Percentiles rank a stretch among this genome's conserved stretches.
These are phyloP conservation scores for Neofusicoccum kwambonambiense DNA, from an alignment of 2,329 filamentous ascomycete genomes.

Conservation along the genomic window DNA sequence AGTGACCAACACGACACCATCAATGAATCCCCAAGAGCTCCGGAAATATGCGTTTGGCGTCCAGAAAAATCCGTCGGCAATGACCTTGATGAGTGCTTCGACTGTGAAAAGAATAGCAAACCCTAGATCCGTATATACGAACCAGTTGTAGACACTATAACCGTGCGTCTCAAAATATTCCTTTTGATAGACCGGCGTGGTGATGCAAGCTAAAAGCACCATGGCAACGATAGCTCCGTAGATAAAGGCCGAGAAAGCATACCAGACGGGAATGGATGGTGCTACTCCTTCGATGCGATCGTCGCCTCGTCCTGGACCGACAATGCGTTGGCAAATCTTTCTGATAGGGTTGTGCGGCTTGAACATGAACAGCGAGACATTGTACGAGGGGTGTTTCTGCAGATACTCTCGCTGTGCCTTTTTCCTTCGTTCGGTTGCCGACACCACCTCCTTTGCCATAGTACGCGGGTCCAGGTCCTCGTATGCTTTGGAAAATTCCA, in stretches of 20 bases:
- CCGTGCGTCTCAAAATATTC: conserved; percentile 68
- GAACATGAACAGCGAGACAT: conserved; percentile 88
- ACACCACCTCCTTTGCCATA: conserved; percentile 88
- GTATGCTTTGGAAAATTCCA: conserved; percentile 68
- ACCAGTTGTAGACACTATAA: conserved; percentile 76
- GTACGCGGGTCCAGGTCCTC: conserved; percentile 79
- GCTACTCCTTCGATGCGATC: conserved; percentile 87
- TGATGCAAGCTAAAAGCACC: conserved; percentile 94
- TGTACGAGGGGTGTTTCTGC: conserved; percentile 82
- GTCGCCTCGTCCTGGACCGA: conserved; percentile 83
- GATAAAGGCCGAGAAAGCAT: conserved; percentile 87
- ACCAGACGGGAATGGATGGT: conserved; percentile 88
- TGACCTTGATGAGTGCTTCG: conserved; percentile 86
- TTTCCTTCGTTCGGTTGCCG: conserved; percentile 77
- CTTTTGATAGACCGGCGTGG: conserved; percentile 90
- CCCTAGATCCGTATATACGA: conserved; percentile 87
- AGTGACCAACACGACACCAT: conserved; percentile 85
- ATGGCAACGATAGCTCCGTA: conserved; percentile 94
- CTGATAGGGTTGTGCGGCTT: conserved; percentile 74
- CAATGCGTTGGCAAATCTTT: conserved; percentile 80
- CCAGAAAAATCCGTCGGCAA: conserved; percentile 94
- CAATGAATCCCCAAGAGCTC: conserved; percentile 95
- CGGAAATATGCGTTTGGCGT: conserved; percentile 97
- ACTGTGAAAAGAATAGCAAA: conserved; percentile 84
- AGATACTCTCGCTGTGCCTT: conserved; percentile 90